Evolutionary conservation across 164 flowering plant genomes (phyloP).

Genomic region (Malania oleifera): DNA sequence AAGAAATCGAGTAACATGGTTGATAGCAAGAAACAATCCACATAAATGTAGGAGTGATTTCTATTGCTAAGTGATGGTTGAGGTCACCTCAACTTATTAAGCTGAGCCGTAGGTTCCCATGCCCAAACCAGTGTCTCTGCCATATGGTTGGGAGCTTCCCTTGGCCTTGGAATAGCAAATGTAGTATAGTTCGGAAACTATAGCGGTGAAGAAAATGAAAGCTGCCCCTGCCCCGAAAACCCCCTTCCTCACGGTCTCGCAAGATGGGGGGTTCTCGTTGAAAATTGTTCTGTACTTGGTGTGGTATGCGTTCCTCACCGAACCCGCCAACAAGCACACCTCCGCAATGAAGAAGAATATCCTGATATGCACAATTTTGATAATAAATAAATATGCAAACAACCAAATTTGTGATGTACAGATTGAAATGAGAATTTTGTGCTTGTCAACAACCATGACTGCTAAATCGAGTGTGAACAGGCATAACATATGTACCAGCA

Average conservation of each 20-base stretch:
- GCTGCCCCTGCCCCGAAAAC: constrained; percentile 84
- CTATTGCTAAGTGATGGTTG: no score
- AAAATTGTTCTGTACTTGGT: constrained; percentile 53
- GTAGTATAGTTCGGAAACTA: constrained; percentile 57
- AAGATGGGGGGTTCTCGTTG: constrained; percentile 34
- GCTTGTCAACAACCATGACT: no score
- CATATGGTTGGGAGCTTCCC: constrained; percentile 34
- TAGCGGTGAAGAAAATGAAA: constrained; percentile 59
- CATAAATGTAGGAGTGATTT: background rate
- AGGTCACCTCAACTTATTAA: background rate
- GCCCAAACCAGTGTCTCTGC: constrained; percentile 42
- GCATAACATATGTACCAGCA: constrained; percentile 61
- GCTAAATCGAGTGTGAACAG: background rate
- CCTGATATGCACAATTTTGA: no score
- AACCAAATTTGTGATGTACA: no score
- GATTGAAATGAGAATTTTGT: no score
- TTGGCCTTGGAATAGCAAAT: constrained; percentile 51
- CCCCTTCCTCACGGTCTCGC: constrained; percentile 67
- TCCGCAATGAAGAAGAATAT: constrained; percentile 74
- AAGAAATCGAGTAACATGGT: constrained; percentile 2
- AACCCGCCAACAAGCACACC: constrained; percentile 75
- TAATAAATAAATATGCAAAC: no score
- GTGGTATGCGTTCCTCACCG: constrained; percentile 82
- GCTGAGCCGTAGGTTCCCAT: constrained; percentile 52
- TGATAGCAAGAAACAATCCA: background rate